Conservation (phyloP, 495 filamentous ascomycete genomes). For the Jackrogersella multiformis region DNA sequence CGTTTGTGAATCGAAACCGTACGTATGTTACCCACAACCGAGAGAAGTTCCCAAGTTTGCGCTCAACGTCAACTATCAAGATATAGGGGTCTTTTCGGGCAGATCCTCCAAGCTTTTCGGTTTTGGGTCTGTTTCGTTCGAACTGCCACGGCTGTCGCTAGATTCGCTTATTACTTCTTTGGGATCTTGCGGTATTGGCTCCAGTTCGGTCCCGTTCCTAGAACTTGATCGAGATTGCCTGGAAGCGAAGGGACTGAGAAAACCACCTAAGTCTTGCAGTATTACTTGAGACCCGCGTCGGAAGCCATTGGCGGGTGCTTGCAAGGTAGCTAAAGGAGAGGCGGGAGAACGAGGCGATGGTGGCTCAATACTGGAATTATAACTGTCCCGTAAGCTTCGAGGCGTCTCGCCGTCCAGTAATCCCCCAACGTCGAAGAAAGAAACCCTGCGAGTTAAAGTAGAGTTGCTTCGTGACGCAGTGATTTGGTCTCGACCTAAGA, state of each 20-base stretch:
- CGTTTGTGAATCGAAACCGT: background rate
- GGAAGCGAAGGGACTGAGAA: conserved; percentile 50
- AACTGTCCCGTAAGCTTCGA: conserved; percentile 48
- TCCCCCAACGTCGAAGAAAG: conserved; percentile 78
- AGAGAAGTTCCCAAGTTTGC: background rate
- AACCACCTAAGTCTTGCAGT: conserved; percentile 68
- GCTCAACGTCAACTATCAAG: background rate
- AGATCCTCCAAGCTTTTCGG: conserved; percentile 2
- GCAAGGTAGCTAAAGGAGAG: conserved; percentile 46
- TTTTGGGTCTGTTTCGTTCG: conserved; percentile 59
- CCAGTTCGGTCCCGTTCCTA: conserved; percentile 46
- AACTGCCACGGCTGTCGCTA: conserved; percentile 34
- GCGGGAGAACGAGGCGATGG: conserved; percentile 39
- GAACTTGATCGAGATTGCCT: conserved; percentile 39
- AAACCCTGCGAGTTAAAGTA: conserved; percentile 58
- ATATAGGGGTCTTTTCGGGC: background rate
- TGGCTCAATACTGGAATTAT: conserved; percentile 45
- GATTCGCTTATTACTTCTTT: conserved; percentile 33
- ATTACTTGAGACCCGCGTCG: conserved; percentile 61
- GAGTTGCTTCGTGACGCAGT: conserved; percentile 47
- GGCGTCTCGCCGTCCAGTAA: conserved; percentile 60
- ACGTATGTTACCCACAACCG: background rate
- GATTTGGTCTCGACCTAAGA: conserved; percentile 35
- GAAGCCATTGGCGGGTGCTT: conserved; percentile 48
- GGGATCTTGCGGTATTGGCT: conserved; percentile 50